A percentile compares a stretch with the other conserved stretches of the same genome.
Conservation (phyloP, 1,284 basidiomycete genomes). For the Cryptococcus sp. region DNA sequence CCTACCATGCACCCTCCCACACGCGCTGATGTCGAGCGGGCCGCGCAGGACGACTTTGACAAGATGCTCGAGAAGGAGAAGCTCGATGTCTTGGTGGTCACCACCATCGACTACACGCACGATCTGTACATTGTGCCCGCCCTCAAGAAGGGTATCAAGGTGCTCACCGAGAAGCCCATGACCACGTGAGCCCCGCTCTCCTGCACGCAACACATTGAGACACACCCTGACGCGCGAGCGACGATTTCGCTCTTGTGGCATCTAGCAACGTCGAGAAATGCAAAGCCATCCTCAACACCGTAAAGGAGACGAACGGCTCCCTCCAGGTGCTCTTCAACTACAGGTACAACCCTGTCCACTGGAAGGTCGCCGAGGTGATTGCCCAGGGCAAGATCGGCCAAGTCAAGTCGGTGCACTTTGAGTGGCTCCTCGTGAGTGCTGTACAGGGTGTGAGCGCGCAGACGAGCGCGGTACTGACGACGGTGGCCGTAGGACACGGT, state of each 20-base stretch:
- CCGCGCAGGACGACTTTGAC: constrained; percentile 49
- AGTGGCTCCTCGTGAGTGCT: constrained; percentile 54
- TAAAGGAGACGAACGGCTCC: constrained; percentile 49
- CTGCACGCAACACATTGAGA: too few species aligned
- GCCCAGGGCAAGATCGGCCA: constrained; percentile 56
- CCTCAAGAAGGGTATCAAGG: constrained; percentile 42
- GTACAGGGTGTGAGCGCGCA: neutral
- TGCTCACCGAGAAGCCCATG: constrained; percentile 60
- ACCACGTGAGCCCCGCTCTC: constrained; percentile 48
- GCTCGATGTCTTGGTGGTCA: constrained; percentile 56
- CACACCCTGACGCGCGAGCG: too few species aligned
- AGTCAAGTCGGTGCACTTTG: constrained; percentile 58
- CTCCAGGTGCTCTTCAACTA: constrained; percentile 49
- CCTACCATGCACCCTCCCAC: too few species aligned
- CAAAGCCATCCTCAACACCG: constrained; percentile 54
- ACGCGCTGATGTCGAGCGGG: constrained; percentile 2
- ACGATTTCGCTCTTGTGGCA: too few species aligned
- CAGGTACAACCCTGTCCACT: constrained; percentile 59
- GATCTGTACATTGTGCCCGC: constrained; percentile 54
- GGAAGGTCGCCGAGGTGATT: constrained; percentile 56
- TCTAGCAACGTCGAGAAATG: constrained; percentile 54
- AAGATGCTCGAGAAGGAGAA: constrained; percentile 56
- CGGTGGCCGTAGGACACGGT: constrained; percentile 47
- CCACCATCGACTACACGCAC: constrained; percentile 57
- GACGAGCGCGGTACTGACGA: neutral